Evolutionary conservation across 495 filamentous ascomycete species (phyloP), one percentile per base, ranked within the genome.

Genomic region (Cercophora scortea): DNA sequence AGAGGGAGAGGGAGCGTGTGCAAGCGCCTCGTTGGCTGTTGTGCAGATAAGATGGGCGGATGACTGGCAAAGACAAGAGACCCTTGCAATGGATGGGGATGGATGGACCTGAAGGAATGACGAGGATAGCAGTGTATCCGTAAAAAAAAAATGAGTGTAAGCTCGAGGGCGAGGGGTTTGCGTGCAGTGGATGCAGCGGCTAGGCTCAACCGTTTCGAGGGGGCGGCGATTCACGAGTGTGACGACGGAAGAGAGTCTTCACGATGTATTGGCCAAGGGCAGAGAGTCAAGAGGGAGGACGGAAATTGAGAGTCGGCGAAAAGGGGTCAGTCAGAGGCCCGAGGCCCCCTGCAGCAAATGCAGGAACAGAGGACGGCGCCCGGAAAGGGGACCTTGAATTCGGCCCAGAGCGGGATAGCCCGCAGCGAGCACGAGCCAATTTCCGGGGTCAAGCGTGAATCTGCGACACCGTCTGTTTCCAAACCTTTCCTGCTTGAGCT

Each of bases 401-500:
- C 19, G 32, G 39, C 45, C 50, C 32, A 49, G 45, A 53, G 33
- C 46, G 50, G 50, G 51, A 50, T 44, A 49, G 52, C 41, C 55
- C 45, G 45, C 19, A 0, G 36, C 12, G 18, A 11, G 53, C 53
- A 51, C 53, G 44, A 56, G 49, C 55, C 50, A 42, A 42, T 49
- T 57, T 43, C 46, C 50, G 55, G 47, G 55, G 46, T 44, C 15
- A 41, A 33, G 10, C 19, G 18, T 46, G 6, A 43, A 17, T 53
- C 51, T 50, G 55, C 35, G 50, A 57, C 55, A 41, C 13, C 32
- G 19, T 39, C 45, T 45, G 50, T 57, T 53, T 57, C 55, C 25
- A 17, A 10, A 15, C 46, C 16, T 34, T 55, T 12, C 51, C 18
- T 11, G 2, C 33, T 18, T 6, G 6, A n/a, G 51, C 18, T 47